Conservation (phyloP, 2,329 filamentous ascomycete species). For the Thielaviopsis cerberus region DNA sequence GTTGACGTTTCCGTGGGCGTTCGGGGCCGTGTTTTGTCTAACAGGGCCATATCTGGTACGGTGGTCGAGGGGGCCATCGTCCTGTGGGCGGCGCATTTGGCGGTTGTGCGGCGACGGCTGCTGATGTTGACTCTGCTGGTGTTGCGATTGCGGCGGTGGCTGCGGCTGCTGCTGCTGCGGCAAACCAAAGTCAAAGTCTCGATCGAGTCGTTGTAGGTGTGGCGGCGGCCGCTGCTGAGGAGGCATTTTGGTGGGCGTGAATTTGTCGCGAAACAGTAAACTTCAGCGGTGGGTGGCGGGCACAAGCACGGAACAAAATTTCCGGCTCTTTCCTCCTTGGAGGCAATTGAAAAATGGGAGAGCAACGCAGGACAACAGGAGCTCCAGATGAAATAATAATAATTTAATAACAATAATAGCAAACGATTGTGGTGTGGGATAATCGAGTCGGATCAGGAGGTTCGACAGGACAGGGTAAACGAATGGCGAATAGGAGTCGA, state of each 20-base stretch:
- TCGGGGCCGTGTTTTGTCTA: background rate
- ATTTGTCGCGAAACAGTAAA: too few relatives aligned
- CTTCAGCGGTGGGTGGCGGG: background rate
- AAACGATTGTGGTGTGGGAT: background rate
- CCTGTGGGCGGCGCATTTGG: background rate
- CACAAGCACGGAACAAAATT: background rate
- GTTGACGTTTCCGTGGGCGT: background rate
- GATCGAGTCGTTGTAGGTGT: background rate
- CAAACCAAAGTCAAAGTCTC: background rate
- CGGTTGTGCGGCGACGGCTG: background rate
- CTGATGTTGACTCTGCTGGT: background rate
- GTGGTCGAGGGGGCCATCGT: background rate
- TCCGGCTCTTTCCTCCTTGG: background rate
- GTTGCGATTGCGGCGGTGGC: background rate
- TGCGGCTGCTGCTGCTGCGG: background rate
- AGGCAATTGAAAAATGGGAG: background rate
- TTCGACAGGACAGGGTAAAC: background rate
- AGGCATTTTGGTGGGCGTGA: background rate
- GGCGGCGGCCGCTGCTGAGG: background rate
- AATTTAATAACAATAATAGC: background rate
- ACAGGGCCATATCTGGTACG: background rate
- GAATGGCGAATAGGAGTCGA: background rate
- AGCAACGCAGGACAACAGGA: background rate
- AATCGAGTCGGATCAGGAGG: background rate
- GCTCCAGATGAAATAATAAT: background rate